Base-by-base conservation (phyloP, 148 eudicot genomes). In the Vaccinium myrtillus region DNA sequence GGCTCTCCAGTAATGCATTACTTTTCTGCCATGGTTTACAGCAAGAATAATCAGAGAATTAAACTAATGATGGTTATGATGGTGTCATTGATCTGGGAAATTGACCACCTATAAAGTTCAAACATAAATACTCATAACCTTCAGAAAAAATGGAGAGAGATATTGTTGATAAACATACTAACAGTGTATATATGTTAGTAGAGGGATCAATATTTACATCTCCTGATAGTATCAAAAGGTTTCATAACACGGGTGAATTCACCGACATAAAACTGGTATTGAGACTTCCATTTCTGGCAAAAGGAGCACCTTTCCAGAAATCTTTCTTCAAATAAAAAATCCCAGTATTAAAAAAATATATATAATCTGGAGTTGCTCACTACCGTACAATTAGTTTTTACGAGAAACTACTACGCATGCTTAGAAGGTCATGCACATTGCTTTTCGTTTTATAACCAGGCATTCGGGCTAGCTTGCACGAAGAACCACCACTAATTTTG, bases 1-100 rank as follows among this genome's bases (percentile, higher is more conserved):
- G 99, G 84, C 99, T 97, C 90, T 97, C 99, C 91, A 97, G 83
- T 75, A 97, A 80, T 23, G 98, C 98, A 88, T 97, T 95, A 83
- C 86, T 90, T 88, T 84, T 93, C 99, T 97, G 91, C 67, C 84
- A 87, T 81, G 59, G 46, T 77, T 88, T 54, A 78, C 51, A 30
- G 87, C 30, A 39, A 27, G 3, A 23, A 39, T 21, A 25, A 77
- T 61, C 59, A 77, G 48, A 53, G 32, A 82, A 69, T 9, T 49
- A 67, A 3, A 50, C 61, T 8, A 51, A 49, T 21, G 54, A 84
- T 50, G 50, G 65, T 19, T 0, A 69, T 65, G 69, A 61, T 59
- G 8, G 18, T 75, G 32, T 14, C 73, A 11, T 25, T 25, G 73
- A 10, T 67, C 6, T 23, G 2, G 36, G 74, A 55, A 65, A 85